phyloP scores from a whole-genome alignment of 192 early-diverging fungal species.

The Entomortierella lignicola region DNA sequence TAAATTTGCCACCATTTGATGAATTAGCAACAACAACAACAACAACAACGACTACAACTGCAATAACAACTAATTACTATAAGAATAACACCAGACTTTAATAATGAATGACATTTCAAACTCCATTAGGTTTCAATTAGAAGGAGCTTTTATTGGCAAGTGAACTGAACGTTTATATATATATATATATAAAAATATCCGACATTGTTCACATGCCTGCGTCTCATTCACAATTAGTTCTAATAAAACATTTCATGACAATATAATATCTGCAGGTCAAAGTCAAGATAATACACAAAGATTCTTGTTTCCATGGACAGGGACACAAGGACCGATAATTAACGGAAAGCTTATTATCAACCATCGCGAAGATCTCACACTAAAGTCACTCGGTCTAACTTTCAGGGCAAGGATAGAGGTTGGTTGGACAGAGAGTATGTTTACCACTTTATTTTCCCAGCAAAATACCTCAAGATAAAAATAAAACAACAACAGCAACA shows the following conservation, averaged over 20 bases:
- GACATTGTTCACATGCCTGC: neutral
- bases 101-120: constrained; percentile 16
- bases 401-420: constrained; percentile 39
- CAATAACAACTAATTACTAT: neutral
- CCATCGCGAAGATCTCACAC: constrained; percentile 35
- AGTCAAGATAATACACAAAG: constrained; percentile 29
- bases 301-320: constrained; percentile 49
- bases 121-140: constrained; percentile 30
- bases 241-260: neutral
- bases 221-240: neutral
- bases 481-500: too few species aligned
- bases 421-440: constrained; percentile 41
- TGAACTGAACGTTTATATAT: neutral
- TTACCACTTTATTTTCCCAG: neutral
- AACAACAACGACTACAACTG: too few species aligned
- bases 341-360: constrained; percentile 49
- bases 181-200: too few species aligned
- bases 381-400: constrained; percentile 31
- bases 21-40: too few species aligned
- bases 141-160: constrained; percentile 39
- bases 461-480: too few species aligned
- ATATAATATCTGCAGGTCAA: constrained; percentile 21
- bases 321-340: constrained; percentile 41
- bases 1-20: too few species aligned
- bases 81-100: too few species aligned